phyloP scores from a whole-genome alignment of 306 rosid genomes.

The Castanospermum australe region DNA sequence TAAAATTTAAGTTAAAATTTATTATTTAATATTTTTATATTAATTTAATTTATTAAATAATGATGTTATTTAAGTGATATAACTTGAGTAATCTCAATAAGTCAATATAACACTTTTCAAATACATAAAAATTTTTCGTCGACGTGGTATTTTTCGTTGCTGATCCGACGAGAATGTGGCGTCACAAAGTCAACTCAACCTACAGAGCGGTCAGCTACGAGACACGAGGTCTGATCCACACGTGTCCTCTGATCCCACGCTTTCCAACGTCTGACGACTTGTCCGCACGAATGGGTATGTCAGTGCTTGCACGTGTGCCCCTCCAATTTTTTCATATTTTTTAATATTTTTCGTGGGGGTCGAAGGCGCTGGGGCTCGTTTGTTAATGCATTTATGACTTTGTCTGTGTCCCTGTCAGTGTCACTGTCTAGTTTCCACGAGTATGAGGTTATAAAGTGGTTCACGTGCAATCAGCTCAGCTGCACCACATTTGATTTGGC shows the following conservation, averaged over 20 bases:
- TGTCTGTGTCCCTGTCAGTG: too few relatives aligned
- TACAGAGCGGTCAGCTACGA: conserved; percentile 7
- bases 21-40: too few relatives aligned
- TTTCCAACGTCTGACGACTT: conserved; percentile 9
- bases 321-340: too few relatives aligned
- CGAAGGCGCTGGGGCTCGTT: neutral
- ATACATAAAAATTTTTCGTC: too few relatives aligned
- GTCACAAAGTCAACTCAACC: neutral
- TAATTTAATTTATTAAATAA: too few relatives aligned
- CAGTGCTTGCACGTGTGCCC: conserved; percentile 34
- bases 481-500: neutral
- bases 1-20: too few relatives aligned
- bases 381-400: too few relatives aligned
- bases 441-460: neutral
- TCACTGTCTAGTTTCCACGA: too few relatives aligned
- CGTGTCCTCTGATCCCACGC: neutral
- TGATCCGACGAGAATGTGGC: neutral
- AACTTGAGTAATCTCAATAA: too few relatives aligned
- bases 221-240: conserved; percentile 27
- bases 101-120: too few relatives aligned
- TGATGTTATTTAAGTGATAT: too few relatives aligned
- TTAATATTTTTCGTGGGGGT: neutral
- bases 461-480: conserved; percentile 16
- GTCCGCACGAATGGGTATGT: conserved; percentile 50
- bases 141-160: too few relatives aligned